A percentile compares a stretch with the other conserved stretches of the same genome.
Conservation (phyloP, 1,139 yeast genomes). For the Candida neerlandica region DNA sequence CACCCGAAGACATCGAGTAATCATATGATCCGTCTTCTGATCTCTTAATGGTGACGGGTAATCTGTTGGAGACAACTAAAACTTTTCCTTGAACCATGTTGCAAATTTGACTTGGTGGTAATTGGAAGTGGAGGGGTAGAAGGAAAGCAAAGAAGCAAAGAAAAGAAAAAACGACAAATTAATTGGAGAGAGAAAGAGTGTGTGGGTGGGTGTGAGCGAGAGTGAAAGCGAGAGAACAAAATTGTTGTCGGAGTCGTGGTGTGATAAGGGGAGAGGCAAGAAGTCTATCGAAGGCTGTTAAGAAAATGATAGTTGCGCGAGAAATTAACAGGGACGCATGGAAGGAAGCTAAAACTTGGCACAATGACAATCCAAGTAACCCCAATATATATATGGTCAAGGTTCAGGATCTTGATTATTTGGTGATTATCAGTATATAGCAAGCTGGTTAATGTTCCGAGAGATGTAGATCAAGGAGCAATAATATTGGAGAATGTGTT, state of each 20-base stretch:
- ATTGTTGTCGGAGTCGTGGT: constrained; percentile 2
- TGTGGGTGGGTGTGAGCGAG: background rate
- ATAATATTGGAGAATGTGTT: too few species aligned
- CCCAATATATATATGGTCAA: background rate
- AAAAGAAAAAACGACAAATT: too few species aligned
- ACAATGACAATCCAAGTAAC: background rate
- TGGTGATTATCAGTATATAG: too few species aligned
- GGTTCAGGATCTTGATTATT: too few species aligned
- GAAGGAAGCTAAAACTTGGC: background rate
- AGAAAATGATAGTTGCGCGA: background rate
- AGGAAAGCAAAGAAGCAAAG: too few species aligned
- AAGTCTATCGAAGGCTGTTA: background rate
- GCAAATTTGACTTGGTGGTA: background rate
- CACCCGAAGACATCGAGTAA: constrained; percentile 93
- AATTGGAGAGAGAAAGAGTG: too few species aligned
- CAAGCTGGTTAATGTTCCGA: too few species aligned
- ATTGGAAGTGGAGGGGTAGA: background rate
- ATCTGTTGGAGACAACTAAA: constrained; percentile 88
- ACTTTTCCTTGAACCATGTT: constrained; percentile 61
- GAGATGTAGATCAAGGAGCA: too few species aligned
- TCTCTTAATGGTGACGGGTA: constrained; percentile 88
- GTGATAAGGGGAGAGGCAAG: background rate
- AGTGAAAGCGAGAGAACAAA: background rate
- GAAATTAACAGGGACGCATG: background rate
- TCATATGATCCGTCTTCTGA: constrained; percentile 62